Percentiles rank a stretch among this genome's conserved stretches.
Conservation (phyloP, 768 basidiomycete genomes). For the Xanthoconium purpureum region DNA sequence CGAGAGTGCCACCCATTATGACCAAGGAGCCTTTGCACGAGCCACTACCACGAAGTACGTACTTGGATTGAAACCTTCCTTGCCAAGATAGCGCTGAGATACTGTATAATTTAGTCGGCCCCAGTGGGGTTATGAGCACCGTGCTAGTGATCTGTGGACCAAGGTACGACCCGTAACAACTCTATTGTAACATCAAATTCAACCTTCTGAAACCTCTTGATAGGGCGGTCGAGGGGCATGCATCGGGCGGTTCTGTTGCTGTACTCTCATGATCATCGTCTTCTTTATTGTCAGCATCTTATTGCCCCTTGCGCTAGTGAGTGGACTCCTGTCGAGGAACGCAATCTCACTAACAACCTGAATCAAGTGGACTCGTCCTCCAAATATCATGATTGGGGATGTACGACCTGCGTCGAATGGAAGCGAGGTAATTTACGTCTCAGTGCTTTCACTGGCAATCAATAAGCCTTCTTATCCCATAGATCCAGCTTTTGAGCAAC, state of each 20-base stretch:
- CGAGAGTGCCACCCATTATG: constrained; percentile 37
- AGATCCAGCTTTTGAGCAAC: constrained; percentile 40
- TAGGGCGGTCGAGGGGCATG: constrained; percentile 62
- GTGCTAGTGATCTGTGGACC: constrained; percentile 67
- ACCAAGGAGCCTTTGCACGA: constrained; percentile 42
- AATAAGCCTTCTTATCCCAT: constrained; percentile 19
- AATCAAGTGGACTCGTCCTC: constrained; percentile 73
- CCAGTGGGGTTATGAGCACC: constrained; percentile 38
- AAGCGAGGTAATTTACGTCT: constrained; percentile 42
- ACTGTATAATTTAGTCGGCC: constrained; percentile 13
- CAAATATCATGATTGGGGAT: constrained; percentile 56
- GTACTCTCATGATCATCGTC: constrained; percentile 62
- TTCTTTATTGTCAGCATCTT: constrained; percentile 66
- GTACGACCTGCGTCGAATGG: constrained; percentile 38
- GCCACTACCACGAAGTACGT: constrained; percentile 31
- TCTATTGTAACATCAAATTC: neutral
- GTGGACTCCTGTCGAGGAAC: constrained; percentile 17
- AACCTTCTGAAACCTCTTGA: neutral
- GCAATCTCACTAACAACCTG: constrained; percentile 1
- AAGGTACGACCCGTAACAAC: constrained; percentile 39
- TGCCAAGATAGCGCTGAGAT: constrained; percentile 1
- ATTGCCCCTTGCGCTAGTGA: constrained; percentile 65
- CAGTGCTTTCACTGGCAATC: neutral
- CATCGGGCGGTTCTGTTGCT: constrained; percentile 71
- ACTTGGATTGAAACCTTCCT: constrained; percentile 3